Evolutionary conservation across 495 filamentous ascomycete genomes (phyloP), one percentile per base, ranked within the genome.

Genomic region (Penicillium parvum): DNA sequence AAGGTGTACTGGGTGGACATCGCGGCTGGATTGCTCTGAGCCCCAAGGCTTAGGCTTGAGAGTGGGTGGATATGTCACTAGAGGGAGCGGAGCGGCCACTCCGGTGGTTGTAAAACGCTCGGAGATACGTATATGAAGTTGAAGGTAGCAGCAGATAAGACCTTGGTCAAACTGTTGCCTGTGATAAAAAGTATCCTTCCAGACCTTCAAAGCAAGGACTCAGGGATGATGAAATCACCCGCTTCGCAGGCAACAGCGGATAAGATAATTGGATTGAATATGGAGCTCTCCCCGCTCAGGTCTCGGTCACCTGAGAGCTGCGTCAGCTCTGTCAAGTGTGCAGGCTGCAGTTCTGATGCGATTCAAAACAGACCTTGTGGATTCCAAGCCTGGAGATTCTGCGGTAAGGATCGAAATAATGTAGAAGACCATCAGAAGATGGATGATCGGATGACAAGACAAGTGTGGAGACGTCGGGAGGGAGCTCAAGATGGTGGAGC

Each of bases 211-310:
- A 14, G 33, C 41, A 44, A 44, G 41, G 32, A 40, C 7, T 28
- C 6, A 17, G 21, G 4, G 32, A 36, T 37, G 41, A 36, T 44
- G 33, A 30, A 3, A 15, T 15, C 8, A 14, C 7, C 12, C 28
- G 18, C 4, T 26, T 26, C 23, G 34, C 40, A 49, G 52, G 52
- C 52, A 55, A 50, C 47, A 54, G 35, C 40, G 47, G 52, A 55
- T 50, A 47, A 55, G 52, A 50, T 55, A 55, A 22, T n/a, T n/a
- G n/a, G n/a, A n/a, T n/a, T 7, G 7, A 14, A 29, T 12, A 1
- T 28, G 19, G 42, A 49, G 46, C 36, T 45, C 40, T 36, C 41
- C 39, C 34, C 43, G 29, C 46, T n/a, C n/a, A n/a, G n/a, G n/a
- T n/a, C 19, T 19, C 29, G n/a, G 29, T 39, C 39, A 47, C 34